These are phyloP conservation scores for Sporothrix pallida DNA, from an alignment of 2,329 filamentous ascomycete species.

Conservation along the genomic window DNA sequence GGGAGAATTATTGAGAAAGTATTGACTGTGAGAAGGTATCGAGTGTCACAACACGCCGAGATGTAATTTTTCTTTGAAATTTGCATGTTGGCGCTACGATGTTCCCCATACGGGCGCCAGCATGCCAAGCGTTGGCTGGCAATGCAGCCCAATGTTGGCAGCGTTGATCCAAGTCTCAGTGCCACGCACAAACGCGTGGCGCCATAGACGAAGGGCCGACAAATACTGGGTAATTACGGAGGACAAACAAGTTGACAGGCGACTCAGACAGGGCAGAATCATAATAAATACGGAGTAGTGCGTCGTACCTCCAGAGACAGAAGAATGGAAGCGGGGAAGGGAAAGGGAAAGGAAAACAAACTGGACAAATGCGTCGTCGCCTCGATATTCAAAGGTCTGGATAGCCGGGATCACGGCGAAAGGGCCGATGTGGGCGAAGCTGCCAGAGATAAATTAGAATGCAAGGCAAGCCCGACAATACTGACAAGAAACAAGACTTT, in stretches of 20 bases:
- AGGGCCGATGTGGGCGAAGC: not conserved
- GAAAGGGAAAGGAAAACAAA: not conserved
- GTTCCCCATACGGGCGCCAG: not conserved
- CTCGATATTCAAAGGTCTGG: not conserved
- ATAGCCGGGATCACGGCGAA: not conserved
- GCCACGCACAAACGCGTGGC: constrained; percentile 15
- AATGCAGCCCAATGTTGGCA: not conserved
- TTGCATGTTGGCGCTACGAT: not conserved
- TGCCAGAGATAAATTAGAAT: not conserved
- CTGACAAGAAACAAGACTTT: not conserved
- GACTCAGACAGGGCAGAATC: not conserved
- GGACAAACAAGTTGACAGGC: not conserved
- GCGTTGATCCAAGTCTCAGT: constrained; percentile 18
- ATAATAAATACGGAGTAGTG: not conserved
- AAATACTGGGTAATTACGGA: too few species aligned
- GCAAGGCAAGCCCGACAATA: not conserved
- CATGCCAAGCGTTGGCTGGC: constrained; percentile 17
- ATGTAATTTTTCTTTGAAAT: not conserved
- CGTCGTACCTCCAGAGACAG: too few species aligned
- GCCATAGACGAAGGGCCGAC: not conserved
- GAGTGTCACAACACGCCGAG: not conserved
- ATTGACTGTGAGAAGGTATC: not conserved
- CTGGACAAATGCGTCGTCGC: not conserved
- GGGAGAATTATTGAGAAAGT: not conserved
- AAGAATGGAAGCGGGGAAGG: not conserved